Base-by-base conservation (phyloP, 2,329 filamentous ascomycete species). In the Monosporascus sp. region DNA sequence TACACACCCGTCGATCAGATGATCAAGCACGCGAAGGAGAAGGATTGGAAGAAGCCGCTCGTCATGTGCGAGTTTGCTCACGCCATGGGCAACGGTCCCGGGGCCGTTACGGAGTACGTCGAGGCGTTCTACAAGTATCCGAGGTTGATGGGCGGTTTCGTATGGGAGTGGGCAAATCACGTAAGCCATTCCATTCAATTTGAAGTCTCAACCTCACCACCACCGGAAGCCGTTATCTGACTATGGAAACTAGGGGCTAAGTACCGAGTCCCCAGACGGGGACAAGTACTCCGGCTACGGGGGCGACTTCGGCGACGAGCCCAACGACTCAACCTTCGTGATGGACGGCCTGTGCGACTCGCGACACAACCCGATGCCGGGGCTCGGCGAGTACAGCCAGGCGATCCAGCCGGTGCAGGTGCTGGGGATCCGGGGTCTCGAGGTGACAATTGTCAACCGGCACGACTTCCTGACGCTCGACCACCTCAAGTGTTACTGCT, bases 11-110 rank as follows among this genome's bases (percentile, higher is more conserved):
- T 84, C 0, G 72, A 78, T 65, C 66, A 67, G n/a, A 67, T 75
- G 55, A 66, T 71, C 31, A 65, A 69, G 20, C 64, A 72, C 47
- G 76, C 74, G 15, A 65, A 70, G 27, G 69, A 72, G 49, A 65
- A 67, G 18, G 65, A 72, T n/a, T 76, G 73, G 73, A 63, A 70
- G 39, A 80, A 86, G 65, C 83, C 83, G 0, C 71, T 87, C 0
- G 72, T 87, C 1, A 71, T 81, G 43, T 81, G 77, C 51, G 80
- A 83, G 54, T 82, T 74, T 54, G 71, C 72, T 0, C 79, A 82
- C 57, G 85, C 87, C 0, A 89, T 90, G 86, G 87, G 87, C 0
- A 89, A 89, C 54, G 86, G 85, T 0, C 86, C 85, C 0, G 86
- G 87, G 1, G 80, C 78, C 1, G 72, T 89, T 48, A 77, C 83